Evolutionary conservation across 2,329 filamentous ascomycete genomes (phyloP), one percentile per base, ranked within the genome.

Genomic region (Cladosporium velox): DNA sequence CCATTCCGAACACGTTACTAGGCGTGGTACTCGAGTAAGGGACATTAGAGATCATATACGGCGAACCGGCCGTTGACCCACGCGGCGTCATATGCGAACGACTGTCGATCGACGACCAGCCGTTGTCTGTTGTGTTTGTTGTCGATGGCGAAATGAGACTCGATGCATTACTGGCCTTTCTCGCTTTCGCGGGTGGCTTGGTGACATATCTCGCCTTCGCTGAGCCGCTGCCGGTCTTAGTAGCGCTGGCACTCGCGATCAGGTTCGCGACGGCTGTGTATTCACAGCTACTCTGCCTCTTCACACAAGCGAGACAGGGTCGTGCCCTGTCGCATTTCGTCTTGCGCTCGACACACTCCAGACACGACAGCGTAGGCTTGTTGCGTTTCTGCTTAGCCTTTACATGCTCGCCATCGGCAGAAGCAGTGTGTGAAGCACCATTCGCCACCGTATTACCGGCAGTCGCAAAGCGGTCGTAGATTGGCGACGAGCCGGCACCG

Each of bases 321-420:
- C 91, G 82, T 47, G 86, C 89, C 74, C 91, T 84, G 77, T 93
- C 91, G 76, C 91, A 93, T 88, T 93, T 93, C 28, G 91, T 93
- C 80, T 93, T 93, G 71, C 91, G 84, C 79, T 92, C 90, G 26
- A 93, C 91, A 74, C 91, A 94, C 76, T 92, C 90, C 68, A 88
- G 86, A 73, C 91, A 93, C 59, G 89, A 92, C 68, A 93, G 76
- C 1, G 91, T 93, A 3, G 91, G 91, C 77, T 94, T 94, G 79
- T 94, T 94, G 58, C 91, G 87, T 81, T 91, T 93, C 80, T 93
- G 91, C 79, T 90, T 92, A 3, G 74, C 52, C 38, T 66, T 66
- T 7, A 64, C 61, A 15, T 55, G 61, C 51, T 57, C 61, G 35
- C 51, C 51, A 18, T 47, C 21, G 35, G 18, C 34, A 11, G 21